Base-by-base conservation (phyloP, 257 asterid genomes). In the Nicotiana knightiana region DNA sequence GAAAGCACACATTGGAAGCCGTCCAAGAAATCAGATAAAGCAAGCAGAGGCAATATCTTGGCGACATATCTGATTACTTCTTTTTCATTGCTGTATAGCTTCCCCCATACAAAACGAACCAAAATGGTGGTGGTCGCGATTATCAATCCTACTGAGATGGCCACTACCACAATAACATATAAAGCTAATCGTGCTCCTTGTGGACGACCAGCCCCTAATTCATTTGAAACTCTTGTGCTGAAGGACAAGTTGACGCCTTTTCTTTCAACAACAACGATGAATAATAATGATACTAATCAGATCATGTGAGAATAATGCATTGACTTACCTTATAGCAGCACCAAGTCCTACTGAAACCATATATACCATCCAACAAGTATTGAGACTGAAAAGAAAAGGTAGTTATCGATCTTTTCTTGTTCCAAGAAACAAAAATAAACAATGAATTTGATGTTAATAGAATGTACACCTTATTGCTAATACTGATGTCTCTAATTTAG, bases 1-100 rank as follows among this genome's bases (percentile, higher is more conserved):
- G 94, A 93, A 24, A 93, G 90, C 55, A 92, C 98, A 75, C 97
- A 93, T 51, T 92, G 98, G 80, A 93, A 93, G 64, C 97, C 96
- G 73, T 93, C 97, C 58, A 92, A 80, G 84, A 93, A 92, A 77
- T 93, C 88, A 13, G 97, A 92, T 67, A 93, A 16, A 17, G 95
- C 97, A 81, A 93, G 86, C 37, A 93, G 81, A 55, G 92, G 94
- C 90, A 93, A 57, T 67, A 93, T 92, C 62, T 83, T 87, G 61
- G 94, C 92, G 39, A 93, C 94, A 62, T 93, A 90, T 54, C 18
- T 70, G 5, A 93, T 86, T 53, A 93, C 95, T 89, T 90, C 92
- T 30, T 86, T 78, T 83, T 93, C 96, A 53, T 91, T 85, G 90
- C 93, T 92, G 83, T 90, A 93, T 30, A 91, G 86, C 43, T 86